Percentiles rank a stretch among this genome's conserved stretches.
Evolutionary conservation across 345 rosid species (phyloP).

Genomic region (Jatropha curcas): DNA sequence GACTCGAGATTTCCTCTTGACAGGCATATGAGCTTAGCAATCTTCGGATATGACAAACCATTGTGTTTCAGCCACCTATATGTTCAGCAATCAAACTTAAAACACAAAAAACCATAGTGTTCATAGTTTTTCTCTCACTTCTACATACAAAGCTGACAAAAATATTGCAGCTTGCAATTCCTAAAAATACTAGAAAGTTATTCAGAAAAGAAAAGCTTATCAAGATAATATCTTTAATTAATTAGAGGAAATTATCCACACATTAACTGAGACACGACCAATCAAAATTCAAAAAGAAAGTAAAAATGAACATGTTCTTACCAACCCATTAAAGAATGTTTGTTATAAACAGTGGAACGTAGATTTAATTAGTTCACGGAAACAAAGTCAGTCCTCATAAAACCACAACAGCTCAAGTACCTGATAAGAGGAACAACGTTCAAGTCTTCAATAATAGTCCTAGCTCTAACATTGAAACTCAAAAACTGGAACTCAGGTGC

Average conservation of each 20-base stretch:
- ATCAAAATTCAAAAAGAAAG: neutral
- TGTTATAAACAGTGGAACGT: neutral
- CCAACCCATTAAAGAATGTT: neutral
- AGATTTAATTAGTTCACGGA: neutral
- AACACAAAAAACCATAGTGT: neutral
- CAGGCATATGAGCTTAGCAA: conserved; percentile 69
- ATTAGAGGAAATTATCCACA: neutral
- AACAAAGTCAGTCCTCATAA: neutral
- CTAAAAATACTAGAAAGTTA: neutral
- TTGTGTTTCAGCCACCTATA: conserved; percentile 95
- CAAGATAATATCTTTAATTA: neutral
- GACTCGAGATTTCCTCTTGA: conserved; percentile 69
- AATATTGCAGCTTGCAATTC: neutral
- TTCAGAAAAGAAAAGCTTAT: neutral
- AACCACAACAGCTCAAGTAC: conserved; percentile 28
- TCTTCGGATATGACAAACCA: conserved; percentile 62
- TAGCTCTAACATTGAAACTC: conserved; percentile 61
- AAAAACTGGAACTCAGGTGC: conserved; percentile 50
- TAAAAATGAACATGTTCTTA: neutral
- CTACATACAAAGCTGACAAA: neutral
- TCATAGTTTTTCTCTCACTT: neutral
- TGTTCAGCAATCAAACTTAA: conserved; percentile 22
- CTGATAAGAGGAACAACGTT: conserved; percentile 75
- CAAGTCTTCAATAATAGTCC: conserved; percentile 56
- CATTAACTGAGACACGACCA: neutral